A percentile compares a stretch with the other conserved stretches of the same genome.
Evolutionary conservation across 148 eudicot genomes (phyloP).

Genomic region (Oxyria digyna): DNA sequence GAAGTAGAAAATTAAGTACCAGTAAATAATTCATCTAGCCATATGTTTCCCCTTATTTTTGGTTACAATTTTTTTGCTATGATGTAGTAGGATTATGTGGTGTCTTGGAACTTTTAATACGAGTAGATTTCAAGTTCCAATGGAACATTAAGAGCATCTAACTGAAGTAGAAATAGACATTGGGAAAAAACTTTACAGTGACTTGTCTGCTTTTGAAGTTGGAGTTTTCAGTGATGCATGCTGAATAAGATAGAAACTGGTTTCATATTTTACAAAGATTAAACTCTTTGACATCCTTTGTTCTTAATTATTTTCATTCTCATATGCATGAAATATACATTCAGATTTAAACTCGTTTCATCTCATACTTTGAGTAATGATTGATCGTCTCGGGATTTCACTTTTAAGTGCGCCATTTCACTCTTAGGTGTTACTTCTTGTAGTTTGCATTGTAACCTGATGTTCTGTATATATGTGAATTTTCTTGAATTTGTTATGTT

Average conservation of each 20-base stretch:
- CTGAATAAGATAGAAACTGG: background rate
- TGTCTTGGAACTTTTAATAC: conserved; percentile 18
- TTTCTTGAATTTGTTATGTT: conserved; percentile 6
- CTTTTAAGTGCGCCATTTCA: background rate
- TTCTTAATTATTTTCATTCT: background rate
- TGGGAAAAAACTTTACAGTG: conserved; percentile 16
- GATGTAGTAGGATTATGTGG: conserved; percentile 9
- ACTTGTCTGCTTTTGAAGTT: conserved; percentile 7
- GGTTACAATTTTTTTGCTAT: background rate
- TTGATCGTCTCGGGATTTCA: background rate
- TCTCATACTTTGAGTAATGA: background rate
- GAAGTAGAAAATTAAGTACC: background rate
- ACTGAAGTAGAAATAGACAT: conserved; percentile 13
- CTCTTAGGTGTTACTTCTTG: background rate
- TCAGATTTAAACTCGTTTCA: background rate
- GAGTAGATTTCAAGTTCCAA: conserved; percentile 61
- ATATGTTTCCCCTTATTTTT: background rate
- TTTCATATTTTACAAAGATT: background rate
- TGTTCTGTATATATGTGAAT: background rate
- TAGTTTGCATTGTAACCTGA: background rate
- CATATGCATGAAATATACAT: conserved; percentile 1
- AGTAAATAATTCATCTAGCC: background rate
- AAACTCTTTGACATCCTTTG: background rate
- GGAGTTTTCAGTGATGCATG: background rate
- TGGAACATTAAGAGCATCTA: conserved; percentile 20